Evolutionary conservation across 306 rosid genomes (phyloP).

Genomic region (Elaeagnus macrophylla): DNA sequence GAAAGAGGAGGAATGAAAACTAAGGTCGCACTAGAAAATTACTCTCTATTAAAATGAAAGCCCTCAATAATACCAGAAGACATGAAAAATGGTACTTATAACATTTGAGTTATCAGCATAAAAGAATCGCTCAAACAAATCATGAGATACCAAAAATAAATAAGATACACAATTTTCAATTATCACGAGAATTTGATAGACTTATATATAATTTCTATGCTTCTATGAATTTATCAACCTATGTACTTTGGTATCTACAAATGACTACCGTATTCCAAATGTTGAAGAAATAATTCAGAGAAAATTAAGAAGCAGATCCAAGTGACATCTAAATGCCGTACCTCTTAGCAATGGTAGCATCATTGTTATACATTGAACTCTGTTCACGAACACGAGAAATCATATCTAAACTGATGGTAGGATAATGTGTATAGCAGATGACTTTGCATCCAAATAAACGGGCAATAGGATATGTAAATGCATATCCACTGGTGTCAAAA

Average conservation of each 20-base stretch:
- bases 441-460: slow-evolving; percentile 80
- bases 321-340: slow-evolving; percentile 19
- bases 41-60: too few relatives aligned
- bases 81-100: too few relatives aligned
- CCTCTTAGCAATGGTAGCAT: slow-evolving; percentile 56
- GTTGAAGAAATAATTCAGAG: background rate
- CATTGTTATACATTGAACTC: slow-evolving; percentile 71
- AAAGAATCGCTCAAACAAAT: too few relatives aligned
- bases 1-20: too few relatives aligned
- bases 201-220: too few relatives aligned
- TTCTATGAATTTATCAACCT: background rate
- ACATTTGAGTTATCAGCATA: too few relatives aligned
- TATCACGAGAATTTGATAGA: too few relatives aligned
- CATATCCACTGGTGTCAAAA: slow-evolving; percentile 85
- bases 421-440: slow-evolving; percentile 84
- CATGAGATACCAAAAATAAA: too few relatives aligned
- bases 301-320: background rate
- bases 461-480: slow-evolving; percentile 89
- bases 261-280: background rate
- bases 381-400: slow-evolving; percentile 78
- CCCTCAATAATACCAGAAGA: too few relatives aligned
- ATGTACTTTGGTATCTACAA: background rate
- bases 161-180: too few relatives aligned
- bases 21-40: too few relatives aligned
- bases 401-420: slow-evolving; percentile 94